Evolutionary conservation across 2,329 filamentous ascomycete genomes (phyloP).

Genomic region (Aschersonia sp.): DNA sequence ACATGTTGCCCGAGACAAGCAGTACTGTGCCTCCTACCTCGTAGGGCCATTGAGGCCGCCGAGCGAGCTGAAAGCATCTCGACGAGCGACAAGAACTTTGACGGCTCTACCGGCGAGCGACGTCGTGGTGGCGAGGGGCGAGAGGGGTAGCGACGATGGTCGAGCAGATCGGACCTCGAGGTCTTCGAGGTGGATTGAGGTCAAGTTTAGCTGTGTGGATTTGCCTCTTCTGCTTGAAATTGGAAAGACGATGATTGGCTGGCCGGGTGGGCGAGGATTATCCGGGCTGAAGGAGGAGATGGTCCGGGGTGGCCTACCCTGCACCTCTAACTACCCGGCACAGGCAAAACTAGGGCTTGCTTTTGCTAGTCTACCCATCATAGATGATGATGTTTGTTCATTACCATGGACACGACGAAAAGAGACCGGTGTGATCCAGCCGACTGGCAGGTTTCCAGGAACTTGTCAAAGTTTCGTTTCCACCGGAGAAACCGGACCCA

Average conservation of each 20-base stretch:
- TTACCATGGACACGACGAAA: too few relatives aligned
- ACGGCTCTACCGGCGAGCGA: not conserved
- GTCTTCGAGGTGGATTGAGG: constrained; percentile 10
- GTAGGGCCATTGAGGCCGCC: constrained; percentile 35
- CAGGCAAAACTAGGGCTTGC: not conserved
- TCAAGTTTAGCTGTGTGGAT: constrained; percentile 10
- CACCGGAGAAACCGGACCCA: too few relatives aligned
- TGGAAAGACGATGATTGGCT: constrained; percentile 16
- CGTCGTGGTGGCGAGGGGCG: not conserved
- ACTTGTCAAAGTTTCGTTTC: too few relatives aligned
- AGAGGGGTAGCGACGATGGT: not conserved
- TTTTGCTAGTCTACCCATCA: not conserved
- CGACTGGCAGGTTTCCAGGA: too few relatives aligned
- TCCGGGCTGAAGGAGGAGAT: constrained; percentile 6
- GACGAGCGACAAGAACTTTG: not conserved
- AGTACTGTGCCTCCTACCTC: constrained; percentile 22
- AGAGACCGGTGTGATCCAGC: too few relatives aligned
- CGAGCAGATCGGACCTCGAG: not conserved
- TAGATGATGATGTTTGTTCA: too few relatives aligned
- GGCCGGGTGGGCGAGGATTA: not conserved
- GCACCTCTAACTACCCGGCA: too few relatives aligned
- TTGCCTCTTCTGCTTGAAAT: constrained; percentile 16
- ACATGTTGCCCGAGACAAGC: constrained; percentile 1
- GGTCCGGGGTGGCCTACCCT: constrained; percentile 11
- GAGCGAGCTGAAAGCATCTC: constrained; percentile 32